These are phyloP conservation scores for Peribolospora kevripleyi DNA, from an alignment of 768 basidiomycete genomes.

Conservation along the genomic window DNA sequence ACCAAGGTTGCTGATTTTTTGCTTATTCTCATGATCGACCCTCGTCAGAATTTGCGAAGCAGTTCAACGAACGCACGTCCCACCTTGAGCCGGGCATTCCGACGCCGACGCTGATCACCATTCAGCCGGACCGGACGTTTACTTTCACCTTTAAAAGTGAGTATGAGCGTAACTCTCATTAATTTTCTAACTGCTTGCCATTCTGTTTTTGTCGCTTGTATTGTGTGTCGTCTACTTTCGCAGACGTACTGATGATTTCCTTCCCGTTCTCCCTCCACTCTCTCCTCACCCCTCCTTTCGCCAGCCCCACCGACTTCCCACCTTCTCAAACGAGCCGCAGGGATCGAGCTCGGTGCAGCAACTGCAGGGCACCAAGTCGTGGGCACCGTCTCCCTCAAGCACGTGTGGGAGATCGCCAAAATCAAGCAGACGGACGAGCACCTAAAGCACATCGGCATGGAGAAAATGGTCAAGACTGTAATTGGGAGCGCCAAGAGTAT, in stretches of 20 bases:
- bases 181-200: no score
- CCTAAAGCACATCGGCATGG: constrained; percentile 59
- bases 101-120: constrained; percentile 70
- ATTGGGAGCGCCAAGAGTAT: constrained; percentile 69
- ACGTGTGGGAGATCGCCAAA: constrained; percentile 95
- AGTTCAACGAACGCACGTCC: constrained; percentile 93
- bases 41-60: constrained; percentile 61
- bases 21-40: no score
- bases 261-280: no score
- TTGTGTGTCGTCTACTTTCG: no score
- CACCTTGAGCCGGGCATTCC: constrained; percentile 65
- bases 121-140: constrained; percentile 87
- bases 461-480: constrained; percentile 67
- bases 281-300: no score
- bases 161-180: no score
- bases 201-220: no score
- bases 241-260: no score
- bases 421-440: constrained; percentile 81
- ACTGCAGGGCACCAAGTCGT: constrained; percentile 39
- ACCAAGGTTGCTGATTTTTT: no score
- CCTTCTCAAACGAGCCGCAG: constrained; percentile 73
- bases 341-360: constrained; percentile 65
- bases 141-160: constrained; percentile 56
- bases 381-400: constrained; percentile 76
- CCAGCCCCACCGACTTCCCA: constrained; percentile 55